phyloP scores from a whole-genome alignment of 208 protist genomes.

The Tritrichomonas foetus region DNA sequence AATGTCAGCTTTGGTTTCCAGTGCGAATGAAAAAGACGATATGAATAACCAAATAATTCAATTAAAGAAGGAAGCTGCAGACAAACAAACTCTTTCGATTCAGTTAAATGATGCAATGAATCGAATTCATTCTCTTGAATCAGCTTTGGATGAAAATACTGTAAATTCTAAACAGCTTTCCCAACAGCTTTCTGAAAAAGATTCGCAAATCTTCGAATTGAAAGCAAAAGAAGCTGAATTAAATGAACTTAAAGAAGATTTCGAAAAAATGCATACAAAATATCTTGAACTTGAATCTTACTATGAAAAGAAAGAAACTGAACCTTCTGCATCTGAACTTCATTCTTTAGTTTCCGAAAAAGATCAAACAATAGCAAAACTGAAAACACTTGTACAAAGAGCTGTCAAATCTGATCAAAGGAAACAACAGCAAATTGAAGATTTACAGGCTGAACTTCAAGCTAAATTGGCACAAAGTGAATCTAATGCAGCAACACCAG shows the following conservation, averaged over 20 bases:
- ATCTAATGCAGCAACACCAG: not conserved
- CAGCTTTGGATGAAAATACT: not conserved
- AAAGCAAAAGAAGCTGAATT: not conserved
- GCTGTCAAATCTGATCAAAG: not conserved
- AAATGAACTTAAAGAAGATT: not conserved
- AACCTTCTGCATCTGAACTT: not conserved
- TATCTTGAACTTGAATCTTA: too few species aligned
- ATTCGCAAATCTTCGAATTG: too few species aligned
- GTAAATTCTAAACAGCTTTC: not conserved
- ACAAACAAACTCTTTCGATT: too few species aligned
- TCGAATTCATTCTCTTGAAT: not conserved
- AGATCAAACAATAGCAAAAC: not conserved
- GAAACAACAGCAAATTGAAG: slow-evolving; percentile 7
- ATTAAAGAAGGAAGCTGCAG: too few species aligned
- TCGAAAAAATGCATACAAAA: not conserved
- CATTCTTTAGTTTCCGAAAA: not conserved
- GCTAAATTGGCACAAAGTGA: not conserved
- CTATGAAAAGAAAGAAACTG: not conserved
- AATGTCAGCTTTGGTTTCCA: too few species aligned
- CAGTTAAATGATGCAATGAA: not conserved
- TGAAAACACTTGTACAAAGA: not conserved
- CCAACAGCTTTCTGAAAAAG: not conserved
- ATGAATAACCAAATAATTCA: too few species aligned
- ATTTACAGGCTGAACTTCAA: not conserved
- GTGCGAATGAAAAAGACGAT: too few species aligned